Evolutionary conservation across 192 early-diverging fungal genomes (phyloP).

Genomic region (Coemansia sp.): DNA sequence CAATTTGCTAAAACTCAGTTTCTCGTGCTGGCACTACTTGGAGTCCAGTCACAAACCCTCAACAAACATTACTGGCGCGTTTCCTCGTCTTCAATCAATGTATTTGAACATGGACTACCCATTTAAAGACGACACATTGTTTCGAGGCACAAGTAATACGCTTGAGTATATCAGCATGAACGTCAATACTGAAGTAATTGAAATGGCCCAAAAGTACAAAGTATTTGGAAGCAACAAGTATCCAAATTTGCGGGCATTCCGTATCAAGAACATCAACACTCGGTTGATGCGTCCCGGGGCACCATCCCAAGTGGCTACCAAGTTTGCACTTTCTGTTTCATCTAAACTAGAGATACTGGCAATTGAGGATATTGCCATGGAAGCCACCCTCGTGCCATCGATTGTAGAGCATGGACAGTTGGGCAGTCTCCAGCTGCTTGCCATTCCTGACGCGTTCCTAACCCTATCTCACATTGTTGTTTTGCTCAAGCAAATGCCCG

Average conservation of each 20-base stretch:
- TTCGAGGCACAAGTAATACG: conserved; percentile 16
- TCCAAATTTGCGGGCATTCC: neutral
- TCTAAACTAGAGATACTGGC: neutral
- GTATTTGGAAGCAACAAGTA: conserved; percentile 11
- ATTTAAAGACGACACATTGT: conserved; percentile 26
- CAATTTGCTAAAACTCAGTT: neutral
- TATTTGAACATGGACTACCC: conserved; percentile 20
- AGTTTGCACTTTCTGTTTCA: conserved; percentile 12
- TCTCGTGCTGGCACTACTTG: conserved; percentile 16
- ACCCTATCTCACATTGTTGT: neutral
- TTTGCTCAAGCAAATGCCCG: neutral
- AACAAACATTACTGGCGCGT: neutral
- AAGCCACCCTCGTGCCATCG: neutral
- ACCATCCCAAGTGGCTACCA: neutral
- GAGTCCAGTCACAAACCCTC: neutral
- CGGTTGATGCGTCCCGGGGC: conserved; percentile 2
- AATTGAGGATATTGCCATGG: conserved; percentile 14
- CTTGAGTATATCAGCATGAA: conserved; percentile 15
- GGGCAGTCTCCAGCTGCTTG: neutral
- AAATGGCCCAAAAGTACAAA: conserved; percentile 7
- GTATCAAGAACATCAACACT: conserved; percentile 12
- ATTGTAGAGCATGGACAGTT: neutral
- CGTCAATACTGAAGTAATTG: conserved; percentile 5
- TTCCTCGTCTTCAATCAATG: conserved; percentile 14
- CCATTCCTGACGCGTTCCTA: conserved; percentile 2